phyloP scores from a whole-genome alignment of 805 yeast genomes.

The Saturnispora silvae region DNA sequence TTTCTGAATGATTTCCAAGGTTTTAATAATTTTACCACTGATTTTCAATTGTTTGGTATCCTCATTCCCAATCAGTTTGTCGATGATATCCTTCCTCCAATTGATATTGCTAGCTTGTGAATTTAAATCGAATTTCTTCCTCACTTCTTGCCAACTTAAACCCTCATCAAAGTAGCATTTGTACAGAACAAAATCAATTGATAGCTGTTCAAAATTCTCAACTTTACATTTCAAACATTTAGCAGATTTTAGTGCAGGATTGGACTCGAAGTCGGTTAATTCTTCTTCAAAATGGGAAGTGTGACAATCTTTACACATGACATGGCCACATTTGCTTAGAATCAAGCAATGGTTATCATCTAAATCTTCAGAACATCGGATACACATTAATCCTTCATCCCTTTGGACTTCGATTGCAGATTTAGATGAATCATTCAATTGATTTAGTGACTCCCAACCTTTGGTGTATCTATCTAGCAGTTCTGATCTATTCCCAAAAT shows the following conservation, averaged over 20 bases:
- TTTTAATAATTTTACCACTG: slow-evolving; percentile 62
- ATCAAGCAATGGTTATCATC: slow-evolving; percentile 34
- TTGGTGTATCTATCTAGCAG: slow-evolving; percentile 26
- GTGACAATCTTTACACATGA: slow-evolving; percentile 51
- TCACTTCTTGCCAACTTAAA: slow-evolving; percentile 17
- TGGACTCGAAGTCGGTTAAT: slow-evolving; percentile 26
- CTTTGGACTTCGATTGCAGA: slow-evolving; percentile 26
- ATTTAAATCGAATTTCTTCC: slow-evolving; percentile 16
- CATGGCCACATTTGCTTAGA: slow-evolving; percentile 64
- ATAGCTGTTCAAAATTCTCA: slow-evolving; percentile 27
- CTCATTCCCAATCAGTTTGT: slow-evolving; percentile 19
- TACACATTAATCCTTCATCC: slow-evolving; percentile 42
- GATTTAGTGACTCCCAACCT: slow-evolving; percentile 17
- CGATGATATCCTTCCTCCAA: slow-evolving; percentile 21
- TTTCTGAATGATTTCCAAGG: slow-evolving; percentile 44
- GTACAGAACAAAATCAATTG: slow-evolving; percentile 41
- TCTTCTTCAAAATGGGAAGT: slow-evolving; percentile 36
- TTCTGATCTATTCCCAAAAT: slow-evolving; percentile 29
- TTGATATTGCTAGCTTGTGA: slow-evolving; percentile 17
- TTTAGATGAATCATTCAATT: slow-evolving; percentile 17
- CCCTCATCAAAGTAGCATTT: slow-evolving; percentile 33
- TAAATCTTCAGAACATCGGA: slow-evolving; percentile 50
- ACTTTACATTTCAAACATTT: slow-evolving; percentile 48
- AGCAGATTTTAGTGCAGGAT: slow-evolving; percentile 29
- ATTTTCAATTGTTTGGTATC: slow-evolving; percentile 36